Percentiles rank a stretch among this genome's conserved stretches.
Evolutionary conservation across 768 basidiomycete species (phyloP).

Genomic region (Butyriboletus loyo): DNA sequence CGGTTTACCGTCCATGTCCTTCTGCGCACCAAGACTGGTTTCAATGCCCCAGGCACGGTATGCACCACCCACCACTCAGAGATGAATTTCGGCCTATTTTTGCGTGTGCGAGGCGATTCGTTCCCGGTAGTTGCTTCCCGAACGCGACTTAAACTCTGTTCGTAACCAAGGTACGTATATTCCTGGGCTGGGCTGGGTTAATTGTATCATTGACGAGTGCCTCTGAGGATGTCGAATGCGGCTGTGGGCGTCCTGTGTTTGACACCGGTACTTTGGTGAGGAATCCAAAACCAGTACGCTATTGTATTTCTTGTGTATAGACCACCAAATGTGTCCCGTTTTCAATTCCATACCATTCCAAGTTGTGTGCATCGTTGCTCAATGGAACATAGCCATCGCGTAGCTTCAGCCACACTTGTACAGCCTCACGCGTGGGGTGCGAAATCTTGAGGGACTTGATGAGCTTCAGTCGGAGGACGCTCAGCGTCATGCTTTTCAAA

Average conservation of each 20-base stretch:
- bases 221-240: constrained; percentile 2
- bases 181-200: background rate
- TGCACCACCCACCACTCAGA: background rate
- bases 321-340: constrained; percentile 40
- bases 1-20: constrained; percentile 3
- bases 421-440: constrained; percentile 24
- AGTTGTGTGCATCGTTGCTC: constrained; percentile 47
- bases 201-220: constrained; percentile 8
- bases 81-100: constrained; percentile 1
- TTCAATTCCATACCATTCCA: constrained; percentile 75
- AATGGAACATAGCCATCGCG: constrained; percentile 49
- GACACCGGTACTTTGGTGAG: background rate
- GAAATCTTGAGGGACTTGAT: constrained; percentile 45
- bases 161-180: constrained; percentile 16
- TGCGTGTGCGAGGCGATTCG: constrained; percentile 4
- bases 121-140: background rate
- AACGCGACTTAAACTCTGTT: background rate
- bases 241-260: constrained; percentile 12
- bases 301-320: constrained; percentile 15
- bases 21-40: constrained; percentile 12
- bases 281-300: background rate
- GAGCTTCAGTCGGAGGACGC: constrained; percentile 60
- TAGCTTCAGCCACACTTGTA: constrained; percentile 58
- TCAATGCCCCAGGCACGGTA: constrained; percentile 5
- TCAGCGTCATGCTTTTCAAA: constrained; percentile 67